Conservation (phyloP, 306 rosid genomes). For the Inga oerstediana region DNA sequence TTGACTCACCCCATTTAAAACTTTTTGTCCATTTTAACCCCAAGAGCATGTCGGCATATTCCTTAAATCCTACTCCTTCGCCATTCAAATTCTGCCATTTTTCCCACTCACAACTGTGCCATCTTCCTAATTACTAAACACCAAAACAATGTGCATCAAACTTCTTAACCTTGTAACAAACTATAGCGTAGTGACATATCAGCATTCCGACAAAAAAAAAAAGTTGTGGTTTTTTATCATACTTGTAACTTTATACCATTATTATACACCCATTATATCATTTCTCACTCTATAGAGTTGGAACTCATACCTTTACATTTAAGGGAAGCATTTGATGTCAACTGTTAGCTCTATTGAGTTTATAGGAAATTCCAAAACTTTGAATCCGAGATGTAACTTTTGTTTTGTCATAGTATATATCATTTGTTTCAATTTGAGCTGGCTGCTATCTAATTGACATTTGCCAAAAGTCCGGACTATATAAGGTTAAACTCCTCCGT, state of each 20-base stretch:
- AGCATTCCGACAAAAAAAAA: too few relatives aligned
- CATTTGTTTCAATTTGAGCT: background rate
- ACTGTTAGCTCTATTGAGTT: too few relatives aligned
- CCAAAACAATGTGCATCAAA: background rate
- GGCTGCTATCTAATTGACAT: background rate
- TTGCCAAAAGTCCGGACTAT: background rate
- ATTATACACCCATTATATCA: too few relatives aligned
- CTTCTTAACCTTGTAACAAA: too few relatives aligned
- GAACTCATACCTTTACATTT: too few relatives aligned
- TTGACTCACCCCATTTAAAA: slow-evolving; percentile 27
- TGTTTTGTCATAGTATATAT: background rate
- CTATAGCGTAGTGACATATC: too few relatives aligned
- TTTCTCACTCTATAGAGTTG: too few relatives aligned
- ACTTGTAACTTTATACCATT: too few relatives aligned
- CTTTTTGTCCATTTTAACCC: background rate
- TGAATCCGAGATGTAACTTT: background rate
- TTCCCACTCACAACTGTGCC: background rate
- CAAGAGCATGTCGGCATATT: slow-evolving; percentile 40
- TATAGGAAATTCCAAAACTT: background rate
- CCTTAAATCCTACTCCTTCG: background rate
- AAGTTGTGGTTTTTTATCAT: too few relatives aligned
- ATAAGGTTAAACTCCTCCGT: background rate
- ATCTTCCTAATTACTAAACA: background rate
- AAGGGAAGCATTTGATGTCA: too few relatives aligned
- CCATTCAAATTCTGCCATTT: background rate